Conservation (phyloP, 305 asterid species). For the Rubia balearica region DNA sequence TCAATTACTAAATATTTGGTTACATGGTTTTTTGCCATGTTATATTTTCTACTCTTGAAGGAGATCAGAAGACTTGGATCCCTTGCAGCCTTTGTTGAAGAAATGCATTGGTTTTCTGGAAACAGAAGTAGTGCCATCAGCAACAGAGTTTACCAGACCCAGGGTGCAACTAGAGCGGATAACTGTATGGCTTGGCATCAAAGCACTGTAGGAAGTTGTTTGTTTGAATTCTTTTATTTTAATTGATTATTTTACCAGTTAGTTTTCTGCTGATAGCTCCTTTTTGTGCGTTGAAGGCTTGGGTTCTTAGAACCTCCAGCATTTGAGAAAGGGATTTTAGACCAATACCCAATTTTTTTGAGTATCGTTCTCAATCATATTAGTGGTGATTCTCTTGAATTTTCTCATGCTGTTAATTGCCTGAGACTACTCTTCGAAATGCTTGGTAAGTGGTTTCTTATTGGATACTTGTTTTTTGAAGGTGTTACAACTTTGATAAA, state of each 20-base stretch:
- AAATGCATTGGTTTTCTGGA: conserved; percentile 72
- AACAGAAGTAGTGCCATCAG: conserved; percentile 45
- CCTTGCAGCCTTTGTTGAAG: conserved; percentile 81
- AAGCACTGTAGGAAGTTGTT: conserved; percentile 85
- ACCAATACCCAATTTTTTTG: conserved; percentile 86
- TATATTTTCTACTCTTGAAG: conserved; percentile 32
- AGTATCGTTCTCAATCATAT: conserved; percentile 92
- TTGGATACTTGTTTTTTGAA: conserved; percentile 13
- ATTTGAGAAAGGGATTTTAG: conserved; percentile 97
- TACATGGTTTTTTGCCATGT: conserved; percentile 6
- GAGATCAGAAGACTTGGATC: conserved; percentile 72
- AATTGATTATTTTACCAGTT: conserved; percentile 19
- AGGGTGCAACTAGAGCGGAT: conserved; percentile 82
- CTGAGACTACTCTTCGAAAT: conserved; percentile 84
- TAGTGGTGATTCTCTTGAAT: conserved; percentile 89
- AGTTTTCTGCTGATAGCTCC: conserved; percentile 28
- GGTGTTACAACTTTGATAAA: conserved; percentile 9
- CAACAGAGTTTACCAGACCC: conserved; percentile 57
- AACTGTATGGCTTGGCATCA: conserved; percentile 99
- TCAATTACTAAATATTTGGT: not conserved
- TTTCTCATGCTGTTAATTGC: conserved; percentile 92
- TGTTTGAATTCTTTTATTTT: conserved; percentile 19
- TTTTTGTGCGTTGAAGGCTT: conserved; percentile 56
- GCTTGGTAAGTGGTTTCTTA: conserved; percentile 60
- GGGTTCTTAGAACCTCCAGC: conserved; percentile 95